phyloP scores from a whole-genome alignment of 2,329 filamentous ascomycete genomes.

The Sporothrix brunneoviolacea region DNA sequence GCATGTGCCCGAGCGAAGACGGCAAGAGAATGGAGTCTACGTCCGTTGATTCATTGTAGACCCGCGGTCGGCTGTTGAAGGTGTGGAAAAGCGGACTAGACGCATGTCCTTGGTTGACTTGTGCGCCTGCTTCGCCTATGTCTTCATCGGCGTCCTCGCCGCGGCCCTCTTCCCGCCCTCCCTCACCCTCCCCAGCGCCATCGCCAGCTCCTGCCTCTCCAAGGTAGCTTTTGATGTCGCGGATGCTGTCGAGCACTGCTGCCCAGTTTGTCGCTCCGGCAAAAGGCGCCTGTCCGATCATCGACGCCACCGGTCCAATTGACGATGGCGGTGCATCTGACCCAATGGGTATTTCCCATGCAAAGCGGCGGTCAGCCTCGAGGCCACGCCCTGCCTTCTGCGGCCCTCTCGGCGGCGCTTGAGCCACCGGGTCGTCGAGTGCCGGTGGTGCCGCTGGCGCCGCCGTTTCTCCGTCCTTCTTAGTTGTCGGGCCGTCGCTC shows the following conservation, averaged over 20 bases:
- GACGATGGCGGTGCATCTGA: neutral
- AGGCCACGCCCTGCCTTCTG: neutral
- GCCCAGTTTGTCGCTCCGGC: slow-evolving; percentile 36
- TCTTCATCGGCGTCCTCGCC: neutral
- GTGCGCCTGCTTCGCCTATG: neutral
- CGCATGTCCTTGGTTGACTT: neutral
- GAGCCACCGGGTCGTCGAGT: neutral
- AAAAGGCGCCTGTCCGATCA: slow-evolving; percentile 22
- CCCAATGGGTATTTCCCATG: neutral
- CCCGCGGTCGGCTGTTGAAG: neutral
- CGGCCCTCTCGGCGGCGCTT: neutral
- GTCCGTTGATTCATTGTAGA: too few relatives aligned
- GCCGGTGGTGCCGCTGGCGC: neutral
- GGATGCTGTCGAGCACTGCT: slow-evolving; percentile 36
- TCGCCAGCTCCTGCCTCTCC: slow-evolving; percentile 6
- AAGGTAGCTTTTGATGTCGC: slow-evolving; percentile 34
- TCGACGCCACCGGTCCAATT: neutral
- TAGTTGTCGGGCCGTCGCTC: neutral
- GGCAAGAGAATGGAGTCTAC: too few relatives aligned
- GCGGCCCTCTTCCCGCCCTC: neutral
- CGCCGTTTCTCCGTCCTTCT: neutral
- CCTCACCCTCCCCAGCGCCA: slow-evolving; percentile 1
- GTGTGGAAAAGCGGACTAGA: too few relatives aligned
- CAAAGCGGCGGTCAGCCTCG: neutral
- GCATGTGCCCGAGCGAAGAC: too few relatives aligned